Base-by-base conservation (phyloP, 2,329 filamentous ascomycete species). In the Tothia fuscella region DNA sequence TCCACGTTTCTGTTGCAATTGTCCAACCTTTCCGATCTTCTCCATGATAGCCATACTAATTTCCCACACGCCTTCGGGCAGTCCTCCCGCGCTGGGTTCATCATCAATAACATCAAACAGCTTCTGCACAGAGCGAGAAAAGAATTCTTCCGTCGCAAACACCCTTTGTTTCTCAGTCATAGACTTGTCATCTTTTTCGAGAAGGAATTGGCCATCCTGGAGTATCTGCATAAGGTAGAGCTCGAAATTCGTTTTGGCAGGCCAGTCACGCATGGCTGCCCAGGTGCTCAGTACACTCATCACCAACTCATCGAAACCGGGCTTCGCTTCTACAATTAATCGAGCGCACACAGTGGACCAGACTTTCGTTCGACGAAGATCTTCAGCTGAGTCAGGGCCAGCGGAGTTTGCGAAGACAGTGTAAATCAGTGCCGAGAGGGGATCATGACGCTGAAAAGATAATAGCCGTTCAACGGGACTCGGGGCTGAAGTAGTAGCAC, bases 171-270 rank as follows among this genome's bases (percentile, higher is more conserved):
- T 83, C 55, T 91, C 82, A 61, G 24, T 41, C 48, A 80, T 70
- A 46, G 79, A 78, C 26, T 78, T 75, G 59, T 88, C 83, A 53
- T 84, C 79, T 55, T 82, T 80, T 55, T 94, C 87, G 51, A 95
- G 70, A 44, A 96, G 69, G 56, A 95, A 95, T 29, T 87, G 82
- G 50, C 91, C 91, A 52, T 93, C 83, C 61, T 94, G 85, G 24
- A 98, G 74, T 46, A 93, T 85, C 57, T 91, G 84, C 83, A 94
- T 91, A 10, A 98, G 74, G 59, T 89, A 96, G 63, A 86, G 82
- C 63, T 95, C 88, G 69, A 98, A 78, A 49, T 87, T 91, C 50
- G 80, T 76, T 53, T 82, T 87, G 44, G 86, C 86, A 30, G 85
- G 82, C 88, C 89, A 96, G 59, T 88, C 80, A 47, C 84, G 78